Percentiles rank a stretch among this genome's conserved stretches.
Conservation (phyloP, 2,329 filamentous ascomycete genomes). For the Arthrobotrys conoides region DNA sequence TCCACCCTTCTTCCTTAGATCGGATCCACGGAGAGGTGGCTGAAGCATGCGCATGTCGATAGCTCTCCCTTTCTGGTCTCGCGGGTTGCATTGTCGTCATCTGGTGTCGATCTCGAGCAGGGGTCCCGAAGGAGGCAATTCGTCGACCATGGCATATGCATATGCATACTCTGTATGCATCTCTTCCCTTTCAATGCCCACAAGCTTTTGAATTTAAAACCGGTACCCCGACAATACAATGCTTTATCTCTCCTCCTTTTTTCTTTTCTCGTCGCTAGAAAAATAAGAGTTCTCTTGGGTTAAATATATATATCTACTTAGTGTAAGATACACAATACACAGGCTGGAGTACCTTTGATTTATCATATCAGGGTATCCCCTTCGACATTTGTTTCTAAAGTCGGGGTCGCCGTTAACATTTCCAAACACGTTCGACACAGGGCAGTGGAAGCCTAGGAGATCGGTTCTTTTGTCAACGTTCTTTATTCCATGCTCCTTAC, state of each 20-base stretch:
- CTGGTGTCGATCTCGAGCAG: not conserved
- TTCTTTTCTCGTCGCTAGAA: not conserved
- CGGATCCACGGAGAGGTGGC: not conserved
- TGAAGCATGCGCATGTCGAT: not conserved
- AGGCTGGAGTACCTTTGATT: not conserved
- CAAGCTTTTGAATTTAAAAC: not conserved
- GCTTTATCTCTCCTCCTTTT: not conserved
- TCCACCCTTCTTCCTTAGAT: not conserved
- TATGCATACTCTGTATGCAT: not conserved
- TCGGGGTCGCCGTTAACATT: not conserved
- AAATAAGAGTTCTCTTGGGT: not conserved
- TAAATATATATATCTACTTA: not conserved
- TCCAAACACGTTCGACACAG: constrained; percentile 22
- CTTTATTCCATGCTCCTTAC: not conserved
- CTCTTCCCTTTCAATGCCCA: not conserved
- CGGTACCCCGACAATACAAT: not conserved
- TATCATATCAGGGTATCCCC: not conserved
- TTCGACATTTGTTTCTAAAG: constrained; percentile 15
- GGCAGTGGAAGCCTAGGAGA: constrained; percentile 2
- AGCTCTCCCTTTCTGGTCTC: not conserved
- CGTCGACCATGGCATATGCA: not conserved
- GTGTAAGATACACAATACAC: not conserved
- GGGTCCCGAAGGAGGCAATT: not conserved
- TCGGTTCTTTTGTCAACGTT: not conserved
- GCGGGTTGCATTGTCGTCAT: constrained; percentile 5